Evolutionary conservation across 768 basidiomycete species (phyloP).

Genomic region (Tremella yokohamensis): DNA sequence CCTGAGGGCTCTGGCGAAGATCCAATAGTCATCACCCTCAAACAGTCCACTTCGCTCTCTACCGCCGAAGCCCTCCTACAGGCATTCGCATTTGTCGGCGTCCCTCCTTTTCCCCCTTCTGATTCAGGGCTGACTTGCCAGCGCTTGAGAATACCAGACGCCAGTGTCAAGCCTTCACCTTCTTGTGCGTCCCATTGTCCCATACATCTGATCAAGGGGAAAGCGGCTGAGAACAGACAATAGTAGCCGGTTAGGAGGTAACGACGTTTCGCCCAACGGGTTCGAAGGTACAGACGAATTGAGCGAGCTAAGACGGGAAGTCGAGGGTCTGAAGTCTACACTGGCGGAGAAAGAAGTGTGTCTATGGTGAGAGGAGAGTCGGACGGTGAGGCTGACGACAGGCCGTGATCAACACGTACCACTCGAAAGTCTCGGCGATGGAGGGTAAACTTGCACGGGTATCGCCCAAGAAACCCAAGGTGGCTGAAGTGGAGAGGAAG

Average conservation of each 20-base stretch:
- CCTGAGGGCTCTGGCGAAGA: background rate
- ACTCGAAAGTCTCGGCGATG: constrained; percentile 22
- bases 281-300: background rate
- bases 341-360: constrained; percentile 38
- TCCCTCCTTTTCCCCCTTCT: no score
- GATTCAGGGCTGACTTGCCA: no score
- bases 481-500: constrained; percentile 18
- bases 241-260: background rate
- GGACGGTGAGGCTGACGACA: background rate
- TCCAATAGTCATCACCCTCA: background rate
- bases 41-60: background rate
- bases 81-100: background rate
- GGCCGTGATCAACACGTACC: background rate
- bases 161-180: no score
- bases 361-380: background rate
- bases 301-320: background rate
- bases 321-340: background rate
- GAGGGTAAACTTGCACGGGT: constrained; percentile 19
- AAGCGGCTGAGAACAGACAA: constrained; percentile 1
- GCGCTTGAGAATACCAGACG: no score
- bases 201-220: background rate
- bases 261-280: background rate
- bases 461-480: constrained; percentile 27
- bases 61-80: background rate
- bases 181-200: background rate